Evolutionary conservation across 495 filamentous ascomycete species (phyloP).

Genomic region (Hypomontagnella submonticulosa): DNA sequence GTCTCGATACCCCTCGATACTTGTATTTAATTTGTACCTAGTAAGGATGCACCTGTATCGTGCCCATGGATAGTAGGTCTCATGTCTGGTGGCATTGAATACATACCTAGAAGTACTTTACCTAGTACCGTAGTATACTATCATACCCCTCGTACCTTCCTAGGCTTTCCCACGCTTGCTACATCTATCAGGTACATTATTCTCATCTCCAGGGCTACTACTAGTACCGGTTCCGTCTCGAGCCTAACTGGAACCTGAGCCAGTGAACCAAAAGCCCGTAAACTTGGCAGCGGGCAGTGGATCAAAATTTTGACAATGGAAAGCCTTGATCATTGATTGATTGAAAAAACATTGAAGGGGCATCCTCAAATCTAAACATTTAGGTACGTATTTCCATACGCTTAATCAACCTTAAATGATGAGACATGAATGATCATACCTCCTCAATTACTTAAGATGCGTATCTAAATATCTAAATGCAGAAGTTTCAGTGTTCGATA

Average conservation of each 20-base stretch:
- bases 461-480: neutral
- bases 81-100: no score
- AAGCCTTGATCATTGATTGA: constrained; percentile 14
- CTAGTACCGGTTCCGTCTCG: constrained; percentile 26
- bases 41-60: no score
- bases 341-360: constrained; percentile 7
- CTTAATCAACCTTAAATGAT: neutral
- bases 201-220: constrained; percentile 2
- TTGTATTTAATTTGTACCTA: no score
- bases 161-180: no score
- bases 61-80: no score
- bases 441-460: neutral
- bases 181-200: neutral
- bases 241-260: constrained; percentile 30
- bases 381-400: constrained; percentile 24
- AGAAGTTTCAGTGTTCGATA: neutral
- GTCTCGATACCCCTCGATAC: no score
- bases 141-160: no score
- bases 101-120: no score
- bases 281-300: constrained; percentile 37
- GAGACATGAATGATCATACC: neutral
- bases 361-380: constrained; percentile 39
- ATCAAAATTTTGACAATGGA: constrained; percentile 44
- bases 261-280: constrained; percentile 24
- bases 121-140: no score